Percentiles rank a stretch among this genome's conserved stretches.
Conservation (phyloP, 805 yeast species). For the Metahyphopichia silvanorum region DNA sequence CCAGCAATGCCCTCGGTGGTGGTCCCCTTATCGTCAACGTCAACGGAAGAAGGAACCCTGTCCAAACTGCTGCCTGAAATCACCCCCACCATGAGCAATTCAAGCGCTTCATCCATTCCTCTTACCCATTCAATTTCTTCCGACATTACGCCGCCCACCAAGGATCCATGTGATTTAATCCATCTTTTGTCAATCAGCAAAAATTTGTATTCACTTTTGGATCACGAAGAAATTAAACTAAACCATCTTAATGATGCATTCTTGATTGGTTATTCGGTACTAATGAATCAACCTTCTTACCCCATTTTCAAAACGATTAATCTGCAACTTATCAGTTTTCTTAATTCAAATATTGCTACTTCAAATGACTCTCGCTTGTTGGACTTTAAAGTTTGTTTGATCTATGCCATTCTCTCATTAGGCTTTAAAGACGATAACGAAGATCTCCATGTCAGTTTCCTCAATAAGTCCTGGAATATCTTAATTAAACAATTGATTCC, state of each 20-base stretch:
- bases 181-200: constrained; percentile 27
- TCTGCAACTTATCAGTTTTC: constrained; percentile 17
- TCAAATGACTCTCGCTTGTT: constrained; percentile 7
- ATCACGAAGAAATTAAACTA: constrained; percentile 5
- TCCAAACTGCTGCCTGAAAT: neutral
- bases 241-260: constrained; percentile 23
- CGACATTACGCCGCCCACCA: neutral
- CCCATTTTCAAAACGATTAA: constrained; percentile 16
- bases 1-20: constrained; percentile 1
- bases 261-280: constrained; percentile 28
- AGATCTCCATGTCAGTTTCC: constrained; percentile 16
- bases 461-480: constrained; percentile 46
- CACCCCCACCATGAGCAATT: neutral
- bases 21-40: neutral
- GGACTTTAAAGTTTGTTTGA: constrained; percentile 35
- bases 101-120: neutral
- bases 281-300: constrained; percentile 10
- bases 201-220: constrained; percentile 16
- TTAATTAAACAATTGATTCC: constrained; percentile 33
- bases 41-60: neutral
- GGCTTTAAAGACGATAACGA: constrained; percentile 29
- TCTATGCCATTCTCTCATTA: constrained; percentile 43
- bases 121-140: neutral
- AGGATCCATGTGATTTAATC: constrained; percentile 15
- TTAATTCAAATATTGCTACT: constrained; percentile 14